A percentile compares a stretch with the other conserved stretches of the same genome.
These are phyloP conservation scores for Dacryopinax primogenitus DNA, from an alignment of 768 basidiomycete species.

Conservation along the genomic window DNA sequence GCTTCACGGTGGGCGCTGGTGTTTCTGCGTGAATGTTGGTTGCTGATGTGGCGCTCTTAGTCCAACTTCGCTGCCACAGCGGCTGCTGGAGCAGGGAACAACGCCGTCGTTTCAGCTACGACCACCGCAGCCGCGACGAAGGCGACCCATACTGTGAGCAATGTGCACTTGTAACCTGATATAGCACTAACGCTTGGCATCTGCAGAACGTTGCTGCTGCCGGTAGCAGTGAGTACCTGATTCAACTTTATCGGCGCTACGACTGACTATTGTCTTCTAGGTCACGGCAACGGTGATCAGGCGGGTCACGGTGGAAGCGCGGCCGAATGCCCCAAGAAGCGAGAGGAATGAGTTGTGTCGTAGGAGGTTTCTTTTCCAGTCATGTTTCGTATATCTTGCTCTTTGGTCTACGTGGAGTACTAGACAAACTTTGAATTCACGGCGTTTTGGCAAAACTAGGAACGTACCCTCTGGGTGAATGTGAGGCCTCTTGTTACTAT, in stretches of 20 bases:
- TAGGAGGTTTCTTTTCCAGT: not conserved
- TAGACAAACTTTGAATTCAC: slow-evolving; percentile 6
- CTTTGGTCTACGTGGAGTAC: not conserved
- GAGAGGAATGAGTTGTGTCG: no score
- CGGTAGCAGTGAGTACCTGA: not conserved
- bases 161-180: not conserved
- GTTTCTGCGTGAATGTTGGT: not conserved
- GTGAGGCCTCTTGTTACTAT: no score
- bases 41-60: not conserved
- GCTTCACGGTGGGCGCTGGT: not conserved
- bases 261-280: not conserved
- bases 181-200: not conserved
- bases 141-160: not conserved
- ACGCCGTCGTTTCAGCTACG: not conserved
- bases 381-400: not conserved
- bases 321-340: not conserved
- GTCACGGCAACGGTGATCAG: not conserved
- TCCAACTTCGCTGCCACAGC: not conserved
- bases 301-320: not conserved
- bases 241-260: not conserved
- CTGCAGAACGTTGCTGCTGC: not conserved
- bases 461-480: no score
- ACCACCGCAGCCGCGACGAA: not conserved
- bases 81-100: not conserved
- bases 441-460: not conserved